Base-by-base conservation (phyloP, 139 green algal genomes). In the Chlamydomonas asymmetrica region DNA sequence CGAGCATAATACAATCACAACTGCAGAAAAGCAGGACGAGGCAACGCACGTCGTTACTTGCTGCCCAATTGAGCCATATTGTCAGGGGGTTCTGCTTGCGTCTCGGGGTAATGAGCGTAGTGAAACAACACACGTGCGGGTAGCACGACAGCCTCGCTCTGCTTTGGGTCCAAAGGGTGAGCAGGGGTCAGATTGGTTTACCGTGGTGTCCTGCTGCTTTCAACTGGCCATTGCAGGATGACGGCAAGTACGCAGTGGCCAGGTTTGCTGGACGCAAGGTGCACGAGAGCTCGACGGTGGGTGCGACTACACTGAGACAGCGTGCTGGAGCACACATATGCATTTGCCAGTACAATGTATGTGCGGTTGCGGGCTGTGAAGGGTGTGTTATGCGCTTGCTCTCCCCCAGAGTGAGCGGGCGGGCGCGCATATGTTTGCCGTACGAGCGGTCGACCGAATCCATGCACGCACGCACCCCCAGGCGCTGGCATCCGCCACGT, bases 211-310 rank as follows among this genome's bases (percentile, higher is more conserved):
- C n/a, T n/a, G n/a, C n/a, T n/a, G n/a, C n/a, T n/a, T n/a, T n/a
- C n/a, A n/a, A n/a, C n/a, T n/a, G n/a, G 8, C 70, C 63, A 25
- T 8, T 40, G 43, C 67, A 80, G 23, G 82, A 92, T 18, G 75
- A 86, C 50, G 74, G 80, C 35, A 86, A 81, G 52, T 93, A 94
- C 35, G 65, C 59, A 1, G 74, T 90, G 6, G 20, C 78, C 1
- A 68, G 57, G 16, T 31, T 82, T 23, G 54, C 34, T 0, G 80
- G 73, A 31, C 80, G 73, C 34, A 78, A 76, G 63, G 56, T 90
- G 3, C 0, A 64, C 5, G 89, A 93, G 82, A 87, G 74, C 0
- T 80, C 66, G 52, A 79, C 89, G 54, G 80, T 79, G 16, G 37
- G 76, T 38, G 48, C 76, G 75, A 43, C 79, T 69, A 8, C n/a